phyloP scores from a whole-genome alignment of 2,329 filamentous ascomycete species.

The Grosmannia penicillata region DNA sequence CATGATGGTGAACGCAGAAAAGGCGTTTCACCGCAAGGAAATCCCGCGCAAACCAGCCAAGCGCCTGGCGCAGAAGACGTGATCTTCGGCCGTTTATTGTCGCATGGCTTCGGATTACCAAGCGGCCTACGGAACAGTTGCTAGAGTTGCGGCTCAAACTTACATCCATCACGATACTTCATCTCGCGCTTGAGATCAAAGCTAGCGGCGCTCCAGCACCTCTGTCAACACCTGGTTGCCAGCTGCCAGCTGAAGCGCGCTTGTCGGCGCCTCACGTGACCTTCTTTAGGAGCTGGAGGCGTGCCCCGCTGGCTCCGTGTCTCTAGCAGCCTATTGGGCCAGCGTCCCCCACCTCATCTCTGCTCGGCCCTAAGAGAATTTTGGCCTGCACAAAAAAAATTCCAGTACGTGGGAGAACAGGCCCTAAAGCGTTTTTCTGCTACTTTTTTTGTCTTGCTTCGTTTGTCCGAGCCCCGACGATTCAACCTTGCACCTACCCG shows the following conservation, averaged over 20 bases:
- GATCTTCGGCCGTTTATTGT: background rate
- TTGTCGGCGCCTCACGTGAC: constrained; percentile 1
- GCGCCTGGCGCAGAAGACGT: constrained; percentile 4
- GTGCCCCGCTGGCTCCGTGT: too few species aligned
- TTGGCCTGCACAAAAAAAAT: constrained; percentile 11
- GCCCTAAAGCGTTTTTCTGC: constrained; percentile 1
- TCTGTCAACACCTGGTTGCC: background rate
- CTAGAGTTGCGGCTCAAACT: too few species aligned
- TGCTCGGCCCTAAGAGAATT: constrained; percentile 13
- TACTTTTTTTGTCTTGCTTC: constrained; percentile 1
- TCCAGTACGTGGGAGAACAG: background rate
- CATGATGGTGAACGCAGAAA: constrained; percentile 48
- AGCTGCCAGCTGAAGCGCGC: background rate
- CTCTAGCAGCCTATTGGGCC: constrained; percentile 17
- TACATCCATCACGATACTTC: too few species aligned
- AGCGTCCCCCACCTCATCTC: constrained; percentile 11
- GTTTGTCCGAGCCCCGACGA: constrained; percentile 2
- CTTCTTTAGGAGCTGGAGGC: too few species aligned
- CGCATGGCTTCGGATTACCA: too few species aligned
- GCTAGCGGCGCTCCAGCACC: too few species aligned
- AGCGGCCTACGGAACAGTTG: too few species aligned
- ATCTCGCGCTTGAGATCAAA: too few species aligned
- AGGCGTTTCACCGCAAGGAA: constrained; percentile 36
- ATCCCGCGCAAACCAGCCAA: constrained; percentile 29
- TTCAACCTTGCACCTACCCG: background rate